phyloP scores from a whole-genome alignment of 2,329 filamentous ascomycete species.

The Claviceps sp. region DNA sequence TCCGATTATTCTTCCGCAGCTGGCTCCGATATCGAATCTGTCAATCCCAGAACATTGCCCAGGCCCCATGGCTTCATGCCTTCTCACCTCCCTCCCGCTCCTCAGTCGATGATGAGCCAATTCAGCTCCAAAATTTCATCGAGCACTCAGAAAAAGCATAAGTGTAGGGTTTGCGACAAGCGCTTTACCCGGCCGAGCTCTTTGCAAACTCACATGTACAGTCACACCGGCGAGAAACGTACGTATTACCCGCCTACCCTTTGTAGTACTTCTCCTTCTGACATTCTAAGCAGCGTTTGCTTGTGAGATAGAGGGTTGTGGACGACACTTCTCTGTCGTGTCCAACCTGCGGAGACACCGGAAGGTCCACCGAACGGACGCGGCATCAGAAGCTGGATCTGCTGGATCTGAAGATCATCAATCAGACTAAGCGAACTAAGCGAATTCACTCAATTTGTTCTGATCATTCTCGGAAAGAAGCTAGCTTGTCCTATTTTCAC shows the following conservation, averaged over 20 bases:
- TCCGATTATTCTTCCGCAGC: constrained; percentile 80
- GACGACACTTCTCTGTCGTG: constrained; percentile 91
- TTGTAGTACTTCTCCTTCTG: neutral
- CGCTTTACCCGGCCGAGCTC: constrained; percentile 91
- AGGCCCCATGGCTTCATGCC: constrained; percentile 53
- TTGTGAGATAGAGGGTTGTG: constrained; percentile 89
- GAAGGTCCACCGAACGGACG: constrained; percentile 75
- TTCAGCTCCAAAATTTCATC: constrained; percentile 95
- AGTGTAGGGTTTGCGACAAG: constrained; percentile 98
- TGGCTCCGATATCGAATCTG: constrained; percentile 72
- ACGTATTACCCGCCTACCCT: constrained; percentile 30
- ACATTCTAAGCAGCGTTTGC: constrained; percentile 54
- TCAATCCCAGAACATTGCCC: constrained; percentile 70
- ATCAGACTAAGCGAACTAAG: constrained; percentile 34
- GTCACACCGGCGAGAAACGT: constrained; percentile 97
- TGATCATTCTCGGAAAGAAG: neutral
- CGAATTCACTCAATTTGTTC: neutral
- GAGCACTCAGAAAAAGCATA: constrained; percentile 97
- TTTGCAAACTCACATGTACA: constrained; percentile 95
- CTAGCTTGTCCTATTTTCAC: neutral
- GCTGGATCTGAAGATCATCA: constrained; percentile 51
- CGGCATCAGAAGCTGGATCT: constrained; percentile 47
- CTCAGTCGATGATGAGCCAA: constrained; percentile 96
- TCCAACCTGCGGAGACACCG: constrained; percentile 89
- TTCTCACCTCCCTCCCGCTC: constrained; percentile 61